Evolutionary conservation across 169 alveolate species (phyloP), one percentile per base, ranked within the genome.

Genomic region (Cryptosporidium xiaoi): DNA sequence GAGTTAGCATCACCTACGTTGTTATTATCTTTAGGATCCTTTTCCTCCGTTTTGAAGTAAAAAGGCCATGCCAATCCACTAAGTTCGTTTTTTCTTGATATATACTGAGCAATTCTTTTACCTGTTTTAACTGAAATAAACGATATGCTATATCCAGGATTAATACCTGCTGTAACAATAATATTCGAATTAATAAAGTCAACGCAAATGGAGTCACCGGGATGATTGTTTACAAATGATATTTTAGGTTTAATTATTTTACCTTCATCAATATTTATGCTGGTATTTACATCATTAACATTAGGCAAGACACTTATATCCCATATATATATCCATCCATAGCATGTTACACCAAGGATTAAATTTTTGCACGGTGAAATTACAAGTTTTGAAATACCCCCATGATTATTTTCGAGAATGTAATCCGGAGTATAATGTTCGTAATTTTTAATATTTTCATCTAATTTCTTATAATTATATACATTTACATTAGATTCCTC

Each of bases 271-370:
- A 7, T 18, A 62, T 60, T 48, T 64, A 77, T 62, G 2, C 20
- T 31, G 56, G 4, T 1, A 55, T 51, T 46, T 3, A 31, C 16
- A n/a, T 55, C 20, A 5, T 6, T 20, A 15, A 29, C 16, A 10
- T 18, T n/a, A 7, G 40, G 20, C 18, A 77, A 40, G n/a, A 18
- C 29, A 20, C 48, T 46, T 27, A 77, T 60, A 36, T 77, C 55
- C 87, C 87, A 77, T 31, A 56, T 62, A 60, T 77, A 77, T 27
- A 77, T 77, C 87, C 87, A 77, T 12, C 87, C 87, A 62, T 77
- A 77, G 12, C 87, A 77, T 60, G 87, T 77, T 48, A 77, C 51
- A 2, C 87, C 87, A 51, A 77, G 46, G 27, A 77, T 13, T 6
- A 60, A 44, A 13, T 15, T 77, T 66, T 48, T 60, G 31, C 71